Evolutionary conservation across 345 rosid genomes (phyloP).

Genomic region (Limnanthes douglasii): DNA sequence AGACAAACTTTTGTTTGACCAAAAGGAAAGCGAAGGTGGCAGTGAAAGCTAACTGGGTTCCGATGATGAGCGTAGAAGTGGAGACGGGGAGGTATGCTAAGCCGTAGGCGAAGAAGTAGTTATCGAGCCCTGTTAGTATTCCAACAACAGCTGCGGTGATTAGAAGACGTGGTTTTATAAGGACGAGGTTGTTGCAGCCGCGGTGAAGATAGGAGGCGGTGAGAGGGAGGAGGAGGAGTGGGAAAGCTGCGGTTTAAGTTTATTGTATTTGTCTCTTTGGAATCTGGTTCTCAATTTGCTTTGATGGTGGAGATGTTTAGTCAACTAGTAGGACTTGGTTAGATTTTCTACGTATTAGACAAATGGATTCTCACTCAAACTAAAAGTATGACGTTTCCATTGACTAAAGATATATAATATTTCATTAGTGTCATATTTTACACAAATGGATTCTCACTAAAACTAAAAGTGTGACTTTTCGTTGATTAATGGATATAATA

Average conservation of each 20-base stretch:
- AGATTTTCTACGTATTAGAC: too few relatives aligned
- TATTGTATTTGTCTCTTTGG: too few relatives aligned
- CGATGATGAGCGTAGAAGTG: constrained; percentile 42
- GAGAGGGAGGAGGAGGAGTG: constrained; percentile 33
- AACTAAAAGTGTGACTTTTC: too few relatives aligned
- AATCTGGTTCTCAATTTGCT: too few relatives aligned
- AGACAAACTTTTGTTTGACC: constrained; percentile 57
- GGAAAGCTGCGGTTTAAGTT: constrained; percentile 39
- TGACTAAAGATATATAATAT: too few relatives aligned
- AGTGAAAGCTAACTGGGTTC: constrained; percentile 49
- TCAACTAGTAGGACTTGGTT: too few relatives aligned
- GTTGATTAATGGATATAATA: too few relatives aligned
- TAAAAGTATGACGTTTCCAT: too few relatives aligned
- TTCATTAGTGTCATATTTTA: too few relatives aligned
- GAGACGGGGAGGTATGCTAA: constrained; percentile 57
- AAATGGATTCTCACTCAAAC: too few relatives aligned
- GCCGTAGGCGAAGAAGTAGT: constrained; percentile 56
- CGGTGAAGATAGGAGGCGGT: constrained; percentile 18
- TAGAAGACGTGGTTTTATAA: constrained; percentile 24
- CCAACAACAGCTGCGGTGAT: constrained; percentile 36
- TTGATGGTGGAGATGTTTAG: too few relatives aligned
- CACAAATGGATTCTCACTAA: too few relatives aligned
- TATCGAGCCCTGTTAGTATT: constrained; percentile 33
- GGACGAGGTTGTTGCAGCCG: constrained; percentile 15
- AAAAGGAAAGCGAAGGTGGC: constrained; percentile 49